A percentile compares a stretch with the other conserved stretches of the same genome.
phyloP scores from a whole-genome alignment of 1,284 basidiomycete species.

The Puccinia novopanici region DNA sequence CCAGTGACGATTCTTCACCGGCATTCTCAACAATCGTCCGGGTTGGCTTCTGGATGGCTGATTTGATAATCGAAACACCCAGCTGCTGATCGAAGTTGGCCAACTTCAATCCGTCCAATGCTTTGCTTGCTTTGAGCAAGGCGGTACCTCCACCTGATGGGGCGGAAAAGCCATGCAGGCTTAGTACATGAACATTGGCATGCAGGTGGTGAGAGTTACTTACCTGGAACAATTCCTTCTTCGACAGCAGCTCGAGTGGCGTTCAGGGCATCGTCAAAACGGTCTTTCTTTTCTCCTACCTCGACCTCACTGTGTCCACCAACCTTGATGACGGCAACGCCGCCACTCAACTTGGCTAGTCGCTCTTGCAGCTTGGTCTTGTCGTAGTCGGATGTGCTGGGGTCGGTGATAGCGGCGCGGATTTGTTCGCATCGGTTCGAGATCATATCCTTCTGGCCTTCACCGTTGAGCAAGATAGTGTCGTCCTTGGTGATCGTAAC shows the following conservation, averaged over 20 bases:
- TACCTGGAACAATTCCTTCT: conserved; percentile 95
- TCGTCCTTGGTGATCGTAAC: conserved; percentile 98
- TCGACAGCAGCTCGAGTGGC: conserved; percentile 96
- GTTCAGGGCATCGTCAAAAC: conserved; percentile 96
- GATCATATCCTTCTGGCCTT: conserved; percentile 81
- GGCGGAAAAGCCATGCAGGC: background rate
- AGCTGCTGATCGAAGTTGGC: conserved; percentile 97
- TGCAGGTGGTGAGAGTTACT: conserved; percentile 61
- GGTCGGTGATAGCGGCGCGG: conserved; percentile 77
- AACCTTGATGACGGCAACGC: conserved; percentile 98
- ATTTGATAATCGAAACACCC: conserved; percentile 88
- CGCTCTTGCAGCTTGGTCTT: conserved; percentile 94
- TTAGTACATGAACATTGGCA: conserved; percentile 67
- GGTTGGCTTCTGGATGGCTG: conserved; percentile 74
- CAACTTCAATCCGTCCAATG: conserved; percentile 75
- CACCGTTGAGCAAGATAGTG: conserved; percentile 93
- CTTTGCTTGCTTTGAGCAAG: conserved; percentile 81
- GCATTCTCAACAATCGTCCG: conserved; percentile 92
- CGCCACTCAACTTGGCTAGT: conserved; percentile 89
- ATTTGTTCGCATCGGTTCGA: conserved; percentile 92
- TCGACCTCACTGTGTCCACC: conserved; percentile 92
- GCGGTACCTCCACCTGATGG: conserved; percentile 58
- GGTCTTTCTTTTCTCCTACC: conserved; percentile 98
- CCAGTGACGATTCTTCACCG: conserved; percentile 89
- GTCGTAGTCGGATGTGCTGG: conserved; percentile 89